These are phyloP conservation scores for Ettlia oleoabundans DNA, from an alignment of 139 green algal species.

Conservation along the genomic window DNA sequence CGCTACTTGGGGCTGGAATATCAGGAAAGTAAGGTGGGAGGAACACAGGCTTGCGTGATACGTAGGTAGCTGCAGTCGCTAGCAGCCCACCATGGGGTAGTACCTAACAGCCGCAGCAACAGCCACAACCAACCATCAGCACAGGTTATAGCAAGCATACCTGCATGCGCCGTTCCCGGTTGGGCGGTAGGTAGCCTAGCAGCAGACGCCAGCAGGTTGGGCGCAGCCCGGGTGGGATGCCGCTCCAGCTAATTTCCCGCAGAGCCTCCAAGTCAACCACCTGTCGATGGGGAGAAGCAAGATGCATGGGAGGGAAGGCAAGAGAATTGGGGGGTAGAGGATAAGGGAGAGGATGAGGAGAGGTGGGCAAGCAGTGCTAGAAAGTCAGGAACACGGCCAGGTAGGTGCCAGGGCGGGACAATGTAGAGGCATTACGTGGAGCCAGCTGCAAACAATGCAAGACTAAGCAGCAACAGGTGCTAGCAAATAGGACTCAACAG, in stretches of 20 bases:
- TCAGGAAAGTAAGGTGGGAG: no score
- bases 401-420: background rate
- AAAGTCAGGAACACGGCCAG: background rate
- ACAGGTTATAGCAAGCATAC: background rate
- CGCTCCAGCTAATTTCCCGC: constrained; percentile 90
- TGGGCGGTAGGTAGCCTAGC: constrained; percentile 93
- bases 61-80: no score
- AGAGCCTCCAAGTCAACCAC: constrained; percentile 88
- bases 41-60: no score
- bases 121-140: background rate
- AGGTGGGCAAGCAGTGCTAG: no score
- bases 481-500: background rate
- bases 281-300: constrained; percentile 31
- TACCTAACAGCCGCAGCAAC: no score
- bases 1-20: no score
- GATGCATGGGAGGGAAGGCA: background rate
- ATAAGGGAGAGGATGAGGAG: background rate
- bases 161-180: constrained; percentile 62
- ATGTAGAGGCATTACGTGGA: background rate
- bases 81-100: no score
- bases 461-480: background rate
- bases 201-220: constrained; percentile 92
- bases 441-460: background rate
- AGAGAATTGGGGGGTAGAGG: background rate
- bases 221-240: constrained; percentile 81